Evolutionary conservation across 2,329 filamentous ascomycete species (phyloP), one percentile per base, ranked within the genome.

Genomic region (Sphaerulina vaccinii): DNA sequence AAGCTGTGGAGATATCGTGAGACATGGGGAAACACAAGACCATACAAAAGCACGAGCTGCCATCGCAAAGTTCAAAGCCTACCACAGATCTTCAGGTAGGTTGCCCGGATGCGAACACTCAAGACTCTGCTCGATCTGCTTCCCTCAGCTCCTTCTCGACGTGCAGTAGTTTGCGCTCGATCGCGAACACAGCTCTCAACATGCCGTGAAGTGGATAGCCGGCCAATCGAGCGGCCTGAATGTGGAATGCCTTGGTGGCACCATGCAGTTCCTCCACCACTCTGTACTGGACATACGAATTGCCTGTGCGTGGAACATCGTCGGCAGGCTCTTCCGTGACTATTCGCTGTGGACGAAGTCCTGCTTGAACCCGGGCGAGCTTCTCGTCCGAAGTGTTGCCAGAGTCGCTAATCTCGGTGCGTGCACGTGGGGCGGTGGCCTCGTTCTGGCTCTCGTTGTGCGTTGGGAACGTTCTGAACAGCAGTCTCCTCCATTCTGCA

Each of bases 151-250:
- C 50, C 52, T 54, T 58, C 39, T 71, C 51, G 63, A 68, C 71
- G 46, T 62, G 66, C 41, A 71, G 65, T 49, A 80, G 63, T 54
- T 64, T 73, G 49, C 65, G 56, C 62, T 85, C 82, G 0, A 75
- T 71, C 29, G 73, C 68, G 39, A 71, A 73, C 0, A 83, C 79
- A 13, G 75, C 77, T 49, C 67, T 69, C 11, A 82, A 62, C 37
- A 84, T 67, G 29, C 73, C 75, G 21, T 74, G 67, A 39, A 83
- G 54, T 9, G 75, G 75, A 27, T 81, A 59, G 5, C 78, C 81
- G 5, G 73, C 73, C 13, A 78, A 62, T 53, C 70, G 71, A 8
- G 79, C 79, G 9, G 73, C 77, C 41, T 74, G 68, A 52, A 78
- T 70, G 59, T 80, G 79, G 51, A 85, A 79, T 0, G 63, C 51